A percentile compares a stretch with the other conserved stretches of the same genome.
Evolutionary conservation across 345 rosid genomes (phyloP).

Genomic region (Citropsis articulata): DNA sequence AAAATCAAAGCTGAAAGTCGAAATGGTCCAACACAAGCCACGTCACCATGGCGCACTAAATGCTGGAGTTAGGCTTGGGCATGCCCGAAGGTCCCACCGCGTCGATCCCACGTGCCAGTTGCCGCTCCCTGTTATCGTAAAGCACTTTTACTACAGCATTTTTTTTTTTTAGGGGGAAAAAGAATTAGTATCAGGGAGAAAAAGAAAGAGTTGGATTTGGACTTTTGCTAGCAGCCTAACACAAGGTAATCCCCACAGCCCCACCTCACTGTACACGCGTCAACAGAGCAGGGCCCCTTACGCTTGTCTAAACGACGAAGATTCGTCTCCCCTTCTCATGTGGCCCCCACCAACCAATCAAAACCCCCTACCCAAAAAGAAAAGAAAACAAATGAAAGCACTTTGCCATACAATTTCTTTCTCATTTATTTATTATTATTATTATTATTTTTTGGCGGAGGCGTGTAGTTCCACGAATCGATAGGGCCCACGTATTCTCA

Average conservation of each 20-base stretch:
- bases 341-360: slow-evolving; percentile 38
- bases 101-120: slow-evolving; percentile 33
- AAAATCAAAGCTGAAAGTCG: neutral
- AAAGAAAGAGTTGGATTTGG: slow-evolving; percentile 18
- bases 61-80: slow-evolving; percentile 21
- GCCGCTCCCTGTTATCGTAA: slow-evolving; percentile 11
- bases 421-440: no score
- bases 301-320: slow-evolving; percentile 20
- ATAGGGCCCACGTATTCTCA: slow-evolving; percentile 40
- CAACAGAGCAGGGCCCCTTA: slow-evolving; percentile 15
- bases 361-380: neutral
- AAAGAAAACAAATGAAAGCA: neutral
- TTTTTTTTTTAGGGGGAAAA: neutral
- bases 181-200: neutral
- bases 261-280: slow-evolving; percentile 38
- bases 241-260: slow-evolving; percentile 14
- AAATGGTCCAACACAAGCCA: slow-evolving; percentile 9
- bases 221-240: slow-evolving; percentile 12
- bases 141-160: slow-evolving; percentile 14
- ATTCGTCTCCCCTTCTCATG: slow-evolving; percentile 31
- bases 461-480: slow-evolving; percentile 29
- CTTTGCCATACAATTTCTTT: neutral
- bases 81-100: slow-evolving; percentile 18
- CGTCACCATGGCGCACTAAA: slow-evolving; percentile 21
- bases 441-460: neutral